A percentile compares a stretch with the other conserved stretches of the same genome.
phyloP scores from a whole-genome alignment of 2,329 filamentous ascomycete genomes.

The Aureobasidium sp. region DNA sequence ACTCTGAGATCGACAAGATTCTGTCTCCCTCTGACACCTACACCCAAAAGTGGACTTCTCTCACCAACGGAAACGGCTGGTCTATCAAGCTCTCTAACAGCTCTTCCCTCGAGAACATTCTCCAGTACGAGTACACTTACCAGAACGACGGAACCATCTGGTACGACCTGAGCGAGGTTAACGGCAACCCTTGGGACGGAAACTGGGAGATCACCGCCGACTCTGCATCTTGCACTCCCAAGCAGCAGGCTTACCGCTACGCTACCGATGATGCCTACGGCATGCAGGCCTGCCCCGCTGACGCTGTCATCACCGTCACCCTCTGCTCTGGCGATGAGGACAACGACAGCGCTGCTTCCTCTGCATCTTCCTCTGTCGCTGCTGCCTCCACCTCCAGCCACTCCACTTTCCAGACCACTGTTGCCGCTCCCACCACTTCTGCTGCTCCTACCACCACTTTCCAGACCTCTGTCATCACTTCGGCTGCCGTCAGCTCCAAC shows the following conservation, averaged over 20 bases:
- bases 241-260: slow-evolving; percentile 29
- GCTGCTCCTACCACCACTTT: slow-evolving; percentile 17
- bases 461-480: slow-evolving; percentile 5
- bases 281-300: slow-evolving; percentile 27
- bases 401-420: slow-evolving; percentile 15
- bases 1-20: slow-evolving; percentile 19
- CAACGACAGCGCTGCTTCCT: slow-evolving; percentile 12
- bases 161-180: slow-evolving; percentile 30
- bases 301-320: slow-evolving; percentile 27
- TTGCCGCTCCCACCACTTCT: slow-evolving; percentile 7
- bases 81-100: slow-evolving; percentile 31
- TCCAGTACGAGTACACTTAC: slow-evolving; percentile 33
- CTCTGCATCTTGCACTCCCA: slow-evolving; percentile 20
- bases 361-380: slow-evolving; percentile 13
- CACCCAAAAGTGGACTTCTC: slow-evolving; percentile 26
- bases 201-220: slow-evolving; percentile 28
- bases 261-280: slow-evolving; percentile 31
- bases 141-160: slow-evolving; percentile 29
- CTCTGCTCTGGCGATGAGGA: slow-evolving; percentile 24
- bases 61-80: slow-evolving; percentile 27
- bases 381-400: slow-evolving; percentile 5
- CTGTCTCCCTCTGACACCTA: slow-evolving; percentile 20
- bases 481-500: neutral
- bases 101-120: slow-evolving; percentile 20
- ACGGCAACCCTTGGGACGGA: slow-evolving; percentile 29